These are phyloP conservation scores for Beauveria medogensis DNA, from an alignment of 2,329 filamentous ascomycete genomes.

Conservation along the genomic window DNA sequence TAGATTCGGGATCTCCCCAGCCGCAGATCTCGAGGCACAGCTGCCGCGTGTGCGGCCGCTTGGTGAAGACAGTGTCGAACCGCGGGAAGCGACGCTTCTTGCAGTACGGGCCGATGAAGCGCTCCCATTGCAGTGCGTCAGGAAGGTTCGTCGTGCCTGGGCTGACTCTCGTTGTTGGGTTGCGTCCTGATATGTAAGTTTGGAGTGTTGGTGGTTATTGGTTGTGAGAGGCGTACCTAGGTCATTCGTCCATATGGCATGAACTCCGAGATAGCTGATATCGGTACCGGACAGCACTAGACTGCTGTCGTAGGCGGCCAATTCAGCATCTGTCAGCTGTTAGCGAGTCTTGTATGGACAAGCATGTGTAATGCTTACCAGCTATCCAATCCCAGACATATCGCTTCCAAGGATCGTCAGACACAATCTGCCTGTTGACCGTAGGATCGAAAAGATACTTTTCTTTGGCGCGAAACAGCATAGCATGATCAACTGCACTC, in stretches of 20 bases:
- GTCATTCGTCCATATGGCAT: conserved; percentile 62
- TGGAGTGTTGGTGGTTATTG: conserved; percentile 16
- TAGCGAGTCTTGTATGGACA: not conserved
- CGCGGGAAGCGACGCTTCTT: conserved; percentile 52
- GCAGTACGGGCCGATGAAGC: conserved; percentile 55
- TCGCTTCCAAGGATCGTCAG: conserved; percentile 66
- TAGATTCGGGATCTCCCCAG: conserved; percentile 53
- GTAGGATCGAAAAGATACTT: conserved; percentile 56
- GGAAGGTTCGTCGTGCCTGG: conserved; percentile 33
- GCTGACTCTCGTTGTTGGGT: conserved; percentile 38
- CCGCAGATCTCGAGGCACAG: conserved; percentile 68
- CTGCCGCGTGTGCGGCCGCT: conserved; percentile 61
- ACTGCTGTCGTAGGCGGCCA: conserved; percentile 56
- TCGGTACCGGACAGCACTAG: conserved; percentile 64
- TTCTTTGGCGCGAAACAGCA: conserved; percentile 52
- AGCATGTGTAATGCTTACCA: conserved; percentile 35
- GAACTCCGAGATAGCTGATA: conserved; percentile 67
- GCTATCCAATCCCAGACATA: conserved; percentile 72
- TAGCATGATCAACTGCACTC: conserved; percentile 45
- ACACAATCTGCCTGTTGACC: conserved; percentile 58
- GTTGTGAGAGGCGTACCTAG: conserved; percentile 43
- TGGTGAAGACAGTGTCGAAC: conserved; percentile 56
- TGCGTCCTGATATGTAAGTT: conserved; percentile 28
- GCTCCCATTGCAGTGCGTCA: conserved; percentile 49
- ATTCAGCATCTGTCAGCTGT: conserved; percentile 45